A percentile compares a stretch with the other conserved stretches of the same genome.
phyloP scores from a whole-genome alignment of 441 rosid genomes.

The Populus hybrid region DNA sequence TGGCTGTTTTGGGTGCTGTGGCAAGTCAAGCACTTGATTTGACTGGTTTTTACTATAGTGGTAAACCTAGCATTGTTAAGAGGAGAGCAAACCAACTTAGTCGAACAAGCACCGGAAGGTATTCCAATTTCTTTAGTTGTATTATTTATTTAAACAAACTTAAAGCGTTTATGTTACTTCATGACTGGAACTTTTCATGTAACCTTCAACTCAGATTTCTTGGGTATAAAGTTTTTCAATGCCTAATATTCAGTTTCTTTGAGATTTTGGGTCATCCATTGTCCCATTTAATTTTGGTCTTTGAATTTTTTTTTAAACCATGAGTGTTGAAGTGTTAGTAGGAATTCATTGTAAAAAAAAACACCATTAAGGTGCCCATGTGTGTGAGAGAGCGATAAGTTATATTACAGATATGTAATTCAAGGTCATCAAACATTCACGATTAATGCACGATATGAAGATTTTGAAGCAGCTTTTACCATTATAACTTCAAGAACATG shows the following conservation, averaged over 20 bases:
- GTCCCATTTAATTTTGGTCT: background rate
- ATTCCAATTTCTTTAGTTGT: slow-evolving; percentile 17
- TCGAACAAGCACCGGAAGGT: slow-evolving; percentile 70
- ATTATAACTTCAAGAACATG: background rate
- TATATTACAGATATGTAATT: background rate
- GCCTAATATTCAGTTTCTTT: background rate
- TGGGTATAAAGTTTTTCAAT: background rate
- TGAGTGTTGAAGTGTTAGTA: background rate
- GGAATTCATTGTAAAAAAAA: background rate
- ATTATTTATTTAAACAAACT: background rate
- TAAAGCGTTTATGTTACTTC: background rate
- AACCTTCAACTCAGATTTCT: background rate
- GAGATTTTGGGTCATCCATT: background rate
- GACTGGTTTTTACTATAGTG: slow-evolving; percentile 87
- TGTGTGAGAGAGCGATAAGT: background rate
- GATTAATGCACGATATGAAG: background rate
- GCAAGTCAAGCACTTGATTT: slow-evolving; percentile 97
- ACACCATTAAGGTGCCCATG: background rate
- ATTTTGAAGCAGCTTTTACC: background rate
- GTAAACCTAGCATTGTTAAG: slow-evolving; percentile 66
- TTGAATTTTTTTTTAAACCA: background rate
- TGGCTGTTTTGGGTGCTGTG: slow-evolving; percentile 98
- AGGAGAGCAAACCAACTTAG: slow-evolving; percentile 55
- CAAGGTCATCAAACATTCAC: slow-evolving; percentile 1
- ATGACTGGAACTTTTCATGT: background rate